A percentile compares a stretch with the other conserved stretches of the same genome.
Conservation (phyloP, 2,329 filamentous ascomycete species). For the Curvularia sp. region DNA sequence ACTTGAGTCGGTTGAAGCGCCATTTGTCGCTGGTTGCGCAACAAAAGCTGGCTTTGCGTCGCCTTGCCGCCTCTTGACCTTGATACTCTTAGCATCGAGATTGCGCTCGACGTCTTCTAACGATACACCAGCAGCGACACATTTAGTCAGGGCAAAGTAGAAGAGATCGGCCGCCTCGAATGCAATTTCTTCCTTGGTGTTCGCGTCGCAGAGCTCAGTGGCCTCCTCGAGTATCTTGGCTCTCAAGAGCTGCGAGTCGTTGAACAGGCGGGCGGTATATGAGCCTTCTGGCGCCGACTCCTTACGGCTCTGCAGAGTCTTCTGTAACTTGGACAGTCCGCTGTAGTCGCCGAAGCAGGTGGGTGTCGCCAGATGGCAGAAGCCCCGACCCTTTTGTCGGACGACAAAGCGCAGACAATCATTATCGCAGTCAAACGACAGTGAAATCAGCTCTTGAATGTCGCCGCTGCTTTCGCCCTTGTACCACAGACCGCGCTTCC, state of each 20-base stretch:
- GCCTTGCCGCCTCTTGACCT: constrained; percentile 90
- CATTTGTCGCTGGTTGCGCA: constrained; percentile 66
- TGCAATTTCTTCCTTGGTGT: constrained; percentile 80
- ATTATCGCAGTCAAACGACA: constrained; percentile 90
- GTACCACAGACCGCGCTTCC: constrained; percentile 94
- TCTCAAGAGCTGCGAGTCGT: constrained; percentile 83
- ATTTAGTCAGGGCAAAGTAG: constrained; percentile 94
- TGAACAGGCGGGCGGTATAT: constrained; percentile 92
- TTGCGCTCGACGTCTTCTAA: constrained; percentile 90
- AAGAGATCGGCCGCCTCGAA: constrained; percentile 95
- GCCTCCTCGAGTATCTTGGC: constrained; percentile 99
- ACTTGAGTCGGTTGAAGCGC: constrained; percentile 25
- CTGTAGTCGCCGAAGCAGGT: constrained; percentile 88
- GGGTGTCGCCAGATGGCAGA: constrained; percentile 92
- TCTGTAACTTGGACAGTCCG: constrained; percentile 83
- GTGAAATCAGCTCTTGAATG: constrained; percentile 83
- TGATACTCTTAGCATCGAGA: constrained; percentile 91
- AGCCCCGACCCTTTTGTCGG: constrained; percentile 83
- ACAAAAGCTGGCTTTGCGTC: constrained; percentile 95
- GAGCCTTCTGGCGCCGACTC: constrained; percentile 83
- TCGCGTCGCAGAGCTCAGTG: constrained; percentile 89
- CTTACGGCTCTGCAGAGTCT: constrained; percentile 84
- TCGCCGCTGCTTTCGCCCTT: constrained; percentile 96
- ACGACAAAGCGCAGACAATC: constrained; percentile 92
- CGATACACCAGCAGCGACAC: constrained; percentile 80